Percentiles rank a stretch among this genome's conserved stretches.
Conservation (phyloP, 2,329 filamentous ascomycete genomes). For the Ophiostoma novo-ulmi region DNA sequence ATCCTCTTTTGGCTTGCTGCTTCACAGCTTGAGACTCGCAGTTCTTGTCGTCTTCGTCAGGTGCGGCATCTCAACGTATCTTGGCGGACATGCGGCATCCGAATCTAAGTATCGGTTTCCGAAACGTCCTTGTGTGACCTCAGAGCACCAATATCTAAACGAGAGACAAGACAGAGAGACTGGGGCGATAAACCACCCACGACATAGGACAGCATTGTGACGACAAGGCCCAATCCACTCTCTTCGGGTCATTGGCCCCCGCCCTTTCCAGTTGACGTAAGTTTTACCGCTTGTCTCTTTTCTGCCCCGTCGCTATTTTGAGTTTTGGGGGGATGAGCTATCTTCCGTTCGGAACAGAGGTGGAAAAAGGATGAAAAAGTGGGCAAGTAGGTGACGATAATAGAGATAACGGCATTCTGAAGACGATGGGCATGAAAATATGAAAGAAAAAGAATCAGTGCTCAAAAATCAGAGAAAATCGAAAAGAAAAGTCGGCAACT, state of each 20-base stretch:
- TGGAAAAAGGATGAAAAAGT: constrained; percentile 5
- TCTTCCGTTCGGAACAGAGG: constrained; percentile 7
- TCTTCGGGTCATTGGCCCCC: constrained; percentile 7
- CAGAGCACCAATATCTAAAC: background rate
- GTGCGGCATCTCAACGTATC: background rate
- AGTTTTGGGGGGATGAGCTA: background rate
- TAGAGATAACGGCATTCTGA: background rate
- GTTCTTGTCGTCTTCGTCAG: background rate
- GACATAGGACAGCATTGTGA: background rate
- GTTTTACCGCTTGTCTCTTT: background rate
- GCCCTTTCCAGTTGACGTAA: background rate
- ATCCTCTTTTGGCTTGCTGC: background rate
- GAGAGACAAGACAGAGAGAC: background rate
- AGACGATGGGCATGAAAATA: background rate
- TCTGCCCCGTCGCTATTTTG: constrained; percentile 2
- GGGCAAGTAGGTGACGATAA: background rate
- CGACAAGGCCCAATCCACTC: background rate
- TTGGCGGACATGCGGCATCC: background rate
- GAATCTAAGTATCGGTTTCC: background rate
- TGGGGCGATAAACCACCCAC: background rate
- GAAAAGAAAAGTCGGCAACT: background rate
- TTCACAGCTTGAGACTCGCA: background rate
- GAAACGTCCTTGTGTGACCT: background rate
- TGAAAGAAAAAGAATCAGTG: background rate
- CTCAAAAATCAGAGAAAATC: background rate